Evolutionary conservation across 352 stramenopile genomes (phyloP).

Genomic region (Phytophthora ramorum): DNA sequence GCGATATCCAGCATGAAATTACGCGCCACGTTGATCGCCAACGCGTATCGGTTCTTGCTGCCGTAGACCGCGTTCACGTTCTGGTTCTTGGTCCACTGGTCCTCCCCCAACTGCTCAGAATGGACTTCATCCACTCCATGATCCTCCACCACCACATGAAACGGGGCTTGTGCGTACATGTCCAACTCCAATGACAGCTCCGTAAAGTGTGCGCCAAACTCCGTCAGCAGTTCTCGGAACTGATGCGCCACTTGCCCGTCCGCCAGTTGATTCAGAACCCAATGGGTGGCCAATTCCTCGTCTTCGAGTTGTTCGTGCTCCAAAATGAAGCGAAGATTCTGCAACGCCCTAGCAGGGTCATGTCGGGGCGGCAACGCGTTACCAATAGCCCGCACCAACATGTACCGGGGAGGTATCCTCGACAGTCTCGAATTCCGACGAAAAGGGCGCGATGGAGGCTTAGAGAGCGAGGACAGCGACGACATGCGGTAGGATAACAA

Average conservation of each 20-base stretch:
- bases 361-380: constrained; percentile 67
- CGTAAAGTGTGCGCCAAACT: constrained; percentile 46
- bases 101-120: constrained; percentile 7
- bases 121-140: constrained; percentile 44
- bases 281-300: constrained; percentile 44
- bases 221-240: constrained; percentile 40
- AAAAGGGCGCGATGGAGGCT: background rate
- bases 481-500: constrained; percentile 34
- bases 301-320: constrained; percentile 55
- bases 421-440: background rate
- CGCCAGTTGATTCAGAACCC: constrained; percentile 62
- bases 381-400: constrained; percentile 51
- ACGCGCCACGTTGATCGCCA: constrained; percentile 57
- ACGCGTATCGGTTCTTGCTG: constrained; percentile 55
- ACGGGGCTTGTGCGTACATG: constrained; percentile 42
- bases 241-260: constrained; percentile 32
- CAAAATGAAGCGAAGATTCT: constrained; percentile 60
- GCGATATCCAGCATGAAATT: constrained; percentile 62
- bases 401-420: constrained; percentile 28
- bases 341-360: constrained; percentile 43
- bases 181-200: constrained; percentile 51
- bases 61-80: constrained; percentile 52
- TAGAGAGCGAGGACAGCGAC: constrained; percentile 14
- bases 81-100: constrained; percentile 43
- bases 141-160: constrained; percentile 57